phyloP scores from a whole-genome alignment of 352 stramenopile species.

The Pythium rhizo-oryzae region DNA sequence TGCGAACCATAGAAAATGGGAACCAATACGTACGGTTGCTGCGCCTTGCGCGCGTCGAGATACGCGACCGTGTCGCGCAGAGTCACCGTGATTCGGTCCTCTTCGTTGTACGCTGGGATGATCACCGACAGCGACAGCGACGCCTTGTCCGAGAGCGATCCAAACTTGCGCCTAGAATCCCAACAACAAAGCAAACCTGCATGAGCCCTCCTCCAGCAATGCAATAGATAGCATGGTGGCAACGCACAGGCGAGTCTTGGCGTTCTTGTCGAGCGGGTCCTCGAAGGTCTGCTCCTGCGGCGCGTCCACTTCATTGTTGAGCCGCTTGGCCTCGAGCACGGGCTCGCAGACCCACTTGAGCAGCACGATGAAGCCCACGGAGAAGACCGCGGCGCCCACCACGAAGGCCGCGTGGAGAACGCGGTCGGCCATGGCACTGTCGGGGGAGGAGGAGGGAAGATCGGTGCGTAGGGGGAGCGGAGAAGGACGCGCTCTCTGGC shows the following conservation, averaged over 20 bases:
- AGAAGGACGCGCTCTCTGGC: not conserved
- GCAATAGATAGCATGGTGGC: not conserved
- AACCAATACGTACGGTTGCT: constrained; percentile 40
- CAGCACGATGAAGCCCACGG: constrained; percentile 37
- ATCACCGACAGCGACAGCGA: constrained; percentile 87
- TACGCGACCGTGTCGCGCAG: constrained; percentile 90
- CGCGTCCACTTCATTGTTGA: constrained; percentile 51
- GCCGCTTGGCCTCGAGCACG: constrained; percentile 53
- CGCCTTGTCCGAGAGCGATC: constrained; percentile 56
- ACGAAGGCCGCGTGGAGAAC: constrained; percentile 30
- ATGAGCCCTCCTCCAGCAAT: not conserved
- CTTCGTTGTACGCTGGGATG: constrained; percentile 95
- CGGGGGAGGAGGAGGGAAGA: not conserved
- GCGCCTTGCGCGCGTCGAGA: constrained; percentile 63
- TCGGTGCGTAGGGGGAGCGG: no score
- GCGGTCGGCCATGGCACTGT: constrained; percentile 7
- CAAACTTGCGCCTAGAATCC: constrained; percentile 50
- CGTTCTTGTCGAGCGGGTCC: constrained; percentile 47
- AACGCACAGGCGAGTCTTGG: constrained; percentile 42
- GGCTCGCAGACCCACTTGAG: constrained; percentile 62
- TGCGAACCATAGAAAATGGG: not conserved
- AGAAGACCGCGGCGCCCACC: constrained; percentile 27
- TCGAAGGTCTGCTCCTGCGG: constrained; percentile 57
- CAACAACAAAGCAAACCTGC: constrained; percentile 2
- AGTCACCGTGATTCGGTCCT: constrained; percentile 92